Conservation (phyloP, 2,329 filamentous ascomycete species). For the Beauveria medogensis region DNA sequence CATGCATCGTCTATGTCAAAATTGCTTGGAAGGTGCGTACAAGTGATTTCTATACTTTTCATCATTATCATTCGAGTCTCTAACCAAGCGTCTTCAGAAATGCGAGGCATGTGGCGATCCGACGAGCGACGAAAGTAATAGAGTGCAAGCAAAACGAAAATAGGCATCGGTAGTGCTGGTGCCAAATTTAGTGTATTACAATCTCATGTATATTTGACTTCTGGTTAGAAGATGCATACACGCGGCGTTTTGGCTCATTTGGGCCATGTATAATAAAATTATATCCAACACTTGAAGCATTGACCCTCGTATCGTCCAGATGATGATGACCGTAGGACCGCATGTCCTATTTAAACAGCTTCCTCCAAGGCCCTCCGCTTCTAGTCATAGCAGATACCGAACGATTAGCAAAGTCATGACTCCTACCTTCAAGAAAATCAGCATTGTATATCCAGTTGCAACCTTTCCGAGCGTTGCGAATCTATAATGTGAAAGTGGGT, state of each 20-base stretch:
- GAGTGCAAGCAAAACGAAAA: neutral
- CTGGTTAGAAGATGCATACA: slow-evolving; percentile 23
- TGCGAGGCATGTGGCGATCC: slow-evolving; percentile 35
- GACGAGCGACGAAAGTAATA: slow-evolving; percentile 6
- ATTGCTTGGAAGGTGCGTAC: slow-evolving; percentile 72
- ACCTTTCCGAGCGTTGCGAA: neutral
- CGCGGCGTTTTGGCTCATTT: slow-evolving; percentile 25
- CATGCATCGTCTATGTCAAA: slow-evolving; percentile 79
- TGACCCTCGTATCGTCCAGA: neutral
- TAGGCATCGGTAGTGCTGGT: slow-evolving; percentile 3
- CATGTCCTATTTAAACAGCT: neutral
- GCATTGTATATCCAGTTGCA: neutral
- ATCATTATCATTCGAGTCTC: neutral
- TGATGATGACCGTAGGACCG: neutral
- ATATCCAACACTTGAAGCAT: neutral
- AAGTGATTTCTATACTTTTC: neutral
- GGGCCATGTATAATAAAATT: slow-evolving; percentile 22
- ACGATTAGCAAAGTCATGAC: too few relatives aligned
- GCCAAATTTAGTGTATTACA: slow-evolving; percentile 18
- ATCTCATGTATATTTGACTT: slow-evolving; percentile 22
- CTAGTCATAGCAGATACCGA: too few relatives aligned
- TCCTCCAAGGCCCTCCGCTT: neutral
- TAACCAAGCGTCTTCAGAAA: slow-evolving; percentile 27
- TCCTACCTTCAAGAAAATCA: too few relatives aligned
- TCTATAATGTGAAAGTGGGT: neutral